Percentiles rank a stretch among this genome's conserved stretches.
Evolutionary conservation across 768 basidiomycete genomes (phyloP).

Genomic region (Saitozyma sp.): DNA sequence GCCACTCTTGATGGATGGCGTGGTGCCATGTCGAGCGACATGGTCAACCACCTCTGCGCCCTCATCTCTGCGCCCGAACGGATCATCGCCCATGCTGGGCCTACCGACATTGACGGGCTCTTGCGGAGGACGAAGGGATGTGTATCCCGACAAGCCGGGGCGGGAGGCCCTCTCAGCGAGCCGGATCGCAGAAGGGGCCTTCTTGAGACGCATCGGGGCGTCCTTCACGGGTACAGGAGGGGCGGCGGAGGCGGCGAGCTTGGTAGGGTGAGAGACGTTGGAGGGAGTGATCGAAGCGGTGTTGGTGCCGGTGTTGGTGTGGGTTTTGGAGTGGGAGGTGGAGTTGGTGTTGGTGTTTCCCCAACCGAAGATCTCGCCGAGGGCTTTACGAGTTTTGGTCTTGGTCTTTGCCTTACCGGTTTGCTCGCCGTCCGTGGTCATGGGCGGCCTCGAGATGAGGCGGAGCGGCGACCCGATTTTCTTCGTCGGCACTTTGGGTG

Average conservation of each 20-base stretch:
- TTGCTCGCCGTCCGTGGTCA: neutral
- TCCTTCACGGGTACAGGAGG: conserved; percentile 23
- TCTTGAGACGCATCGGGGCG: neutral
- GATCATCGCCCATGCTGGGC: conserved; percentile 40
- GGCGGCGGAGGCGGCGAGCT: too few relatives aligned
- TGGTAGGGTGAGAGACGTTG: conserved; percentile 57
- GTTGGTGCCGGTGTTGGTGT: conserved; percentile 5
- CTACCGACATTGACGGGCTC: conserved; percentile 8
- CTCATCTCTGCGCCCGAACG: conserved; percentile 25
- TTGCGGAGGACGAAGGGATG: neutral
- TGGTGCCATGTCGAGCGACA: conserved; percentile 15
- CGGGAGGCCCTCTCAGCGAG: neutral
- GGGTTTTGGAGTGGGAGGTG: neutral
- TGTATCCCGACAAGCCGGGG: neutral
- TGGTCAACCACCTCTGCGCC: conserved; percentile 38
- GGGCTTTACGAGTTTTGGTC: conserved; percentile 36
- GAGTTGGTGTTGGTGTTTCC: conserved; percentile 18
- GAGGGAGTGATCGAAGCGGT: conserved; percentile 4
- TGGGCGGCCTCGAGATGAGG: neutral
- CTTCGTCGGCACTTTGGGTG: too few relatives aligned
- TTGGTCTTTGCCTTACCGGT: conserved; percentile 22
- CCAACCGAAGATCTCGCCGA: conserved; percentile 43
- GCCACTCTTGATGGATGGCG: conserved; percentile 26
- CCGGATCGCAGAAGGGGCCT: neutral
- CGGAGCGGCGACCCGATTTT: too few relatives aligned